Percentiles rank a stretch among this genome's conserved stretches.
phyloP scores from a whole-genome alignment of 495 filamentous ascomycete species.

The Hypoxylon cercidicola region DNA sequence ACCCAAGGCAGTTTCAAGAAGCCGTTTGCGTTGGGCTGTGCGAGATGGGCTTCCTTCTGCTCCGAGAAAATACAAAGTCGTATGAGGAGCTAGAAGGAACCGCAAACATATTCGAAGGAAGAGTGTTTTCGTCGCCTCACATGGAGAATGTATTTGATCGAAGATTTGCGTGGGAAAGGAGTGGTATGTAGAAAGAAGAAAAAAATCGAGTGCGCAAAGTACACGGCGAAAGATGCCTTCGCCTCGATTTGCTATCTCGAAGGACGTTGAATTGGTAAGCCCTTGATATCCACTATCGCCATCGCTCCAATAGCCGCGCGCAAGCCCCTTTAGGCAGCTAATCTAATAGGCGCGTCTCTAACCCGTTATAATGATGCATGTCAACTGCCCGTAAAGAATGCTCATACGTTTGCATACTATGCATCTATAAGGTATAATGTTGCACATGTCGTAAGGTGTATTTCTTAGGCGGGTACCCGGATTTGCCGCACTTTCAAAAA shows the following conservation, averaged over 20 bases:
- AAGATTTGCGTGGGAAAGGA: neutral
- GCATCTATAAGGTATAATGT: neutral
- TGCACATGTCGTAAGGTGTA: neutral
- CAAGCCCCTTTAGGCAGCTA: neutral
- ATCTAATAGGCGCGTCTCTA: too few relatives aligned
- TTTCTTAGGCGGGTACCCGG: neutral
- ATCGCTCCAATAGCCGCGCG: conserved; percentile 13
- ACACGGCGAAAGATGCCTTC: neutral
- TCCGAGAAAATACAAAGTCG: conserved; percentile 45
- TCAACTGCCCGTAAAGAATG: neutral
- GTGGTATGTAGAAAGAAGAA: neutral
- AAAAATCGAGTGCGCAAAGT: neutral
- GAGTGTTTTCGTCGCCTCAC: conserved; percentile 41
- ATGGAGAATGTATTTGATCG: conserved; percentile 37
- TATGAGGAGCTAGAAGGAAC: conserved; percentile 44
- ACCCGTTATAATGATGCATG: too few relatives aligned
- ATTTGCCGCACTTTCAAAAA: conserved; percentile 20
- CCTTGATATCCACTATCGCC: conserved; percentile 31
- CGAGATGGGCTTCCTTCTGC: conserved; percentile 44
- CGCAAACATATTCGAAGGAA: conserved; percentile 50
- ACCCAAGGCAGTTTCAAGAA: conserved; percentile 24
- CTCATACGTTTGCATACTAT: neutral
- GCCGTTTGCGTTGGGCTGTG: conserved; percentile 18
- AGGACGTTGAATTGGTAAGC: conserved; percentile 38
- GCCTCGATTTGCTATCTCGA: neutral